Percentiles rank a stretch among this genome's conserved stretches.
These are phyloP conservation scores for Candida boleticola DNA, from an alignment of 805 yeast genomes.

Conservation along the genomic window DNA sequence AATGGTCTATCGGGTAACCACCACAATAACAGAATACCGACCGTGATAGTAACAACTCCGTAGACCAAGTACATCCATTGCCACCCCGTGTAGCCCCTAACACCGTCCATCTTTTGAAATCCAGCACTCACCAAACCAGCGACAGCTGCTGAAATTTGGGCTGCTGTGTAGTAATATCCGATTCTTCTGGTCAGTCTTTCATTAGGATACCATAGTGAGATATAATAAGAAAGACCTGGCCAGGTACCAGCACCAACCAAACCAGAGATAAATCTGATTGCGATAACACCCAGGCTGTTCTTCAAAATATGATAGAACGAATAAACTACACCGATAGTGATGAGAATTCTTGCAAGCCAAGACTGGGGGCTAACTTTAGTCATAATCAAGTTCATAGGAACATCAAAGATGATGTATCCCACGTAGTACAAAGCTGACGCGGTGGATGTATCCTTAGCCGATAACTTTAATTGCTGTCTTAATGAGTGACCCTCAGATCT, in stretches of 20 bases:
- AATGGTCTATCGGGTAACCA: constrained; percentile 85
- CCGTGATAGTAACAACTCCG: constrained; percentile 64
- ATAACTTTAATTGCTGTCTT: constrained; percentile 47
- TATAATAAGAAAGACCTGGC: constrained; percentile 87
- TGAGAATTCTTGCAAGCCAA: constrained; percentile 78
- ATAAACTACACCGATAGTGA: constrained; percentile 75
- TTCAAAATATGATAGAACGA: constrained; percentile 65
- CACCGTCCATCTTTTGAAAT: constrained; percentile 77
- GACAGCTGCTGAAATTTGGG: constrained; percentile 86
- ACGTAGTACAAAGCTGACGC: constrained; percentile 83
- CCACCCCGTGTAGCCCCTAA: constrained; percentile 73
- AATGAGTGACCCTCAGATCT: constrained; percentile 58
- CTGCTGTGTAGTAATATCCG: constrained; percentile 89
- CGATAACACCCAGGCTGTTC: constrained; percentile 62
- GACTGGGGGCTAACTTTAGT: constrained; percentile 80
- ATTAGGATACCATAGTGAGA: constrained; percentile 82
- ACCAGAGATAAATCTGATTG: constrained; percentile 70
- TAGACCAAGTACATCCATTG: constrained; percentile 83
- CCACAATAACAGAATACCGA: constrained; percentile 67
- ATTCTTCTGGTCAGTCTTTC: constrained; percentile 73
- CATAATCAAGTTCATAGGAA: constrained; percentile 86
- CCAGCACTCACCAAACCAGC: constrained; percentile 88
- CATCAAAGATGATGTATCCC: constrained; percentile 79
- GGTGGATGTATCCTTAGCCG: constrained; percentile 58
- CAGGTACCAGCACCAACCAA: constrained; percentile 82